These are phyloP conservation scores for Russula olivacea DNA, from an alignment of 768 basidiomycete genomes.

Conservation along the genomic window DNA sequence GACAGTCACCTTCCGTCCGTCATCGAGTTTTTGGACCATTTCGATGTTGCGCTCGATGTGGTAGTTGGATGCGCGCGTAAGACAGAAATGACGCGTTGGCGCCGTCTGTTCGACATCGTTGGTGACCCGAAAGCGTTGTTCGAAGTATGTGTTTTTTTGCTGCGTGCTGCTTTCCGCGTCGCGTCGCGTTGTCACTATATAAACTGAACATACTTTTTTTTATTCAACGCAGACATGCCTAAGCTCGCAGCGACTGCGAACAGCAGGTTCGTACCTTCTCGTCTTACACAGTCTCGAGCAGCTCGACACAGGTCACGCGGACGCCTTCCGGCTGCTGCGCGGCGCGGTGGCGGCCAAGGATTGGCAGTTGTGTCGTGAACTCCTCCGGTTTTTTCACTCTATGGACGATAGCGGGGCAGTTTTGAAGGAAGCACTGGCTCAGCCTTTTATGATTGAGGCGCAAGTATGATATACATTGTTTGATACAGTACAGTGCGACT, in stretches of 20 bases:
- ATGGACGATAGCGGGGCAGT: slow-evolving; percentile 82
- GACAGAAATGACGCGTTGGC: slow-evolving; percentile 91
- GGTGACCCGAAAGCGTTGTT: slow-evolving; percentile 88
- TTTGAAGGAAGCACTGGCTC: slow-evolving; percentile 53
- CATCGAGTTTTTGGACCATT: slow-evolving; percentile 91
- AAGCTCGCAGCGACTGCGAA: slow-evolving; percentile 63
- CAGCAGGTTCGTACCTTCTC: slow-evolving; percentile 87
- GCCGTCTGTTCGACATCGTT: slow-evolving; percentile 79
- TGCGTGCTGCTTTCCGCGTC: neutral
- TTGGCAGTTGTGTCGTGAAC: slow-evolving; percentile 87
- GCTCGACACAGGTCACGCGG: slow-evolving; percentile 68
- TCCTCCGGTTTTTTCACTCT: slow-evolving; percentile 87
- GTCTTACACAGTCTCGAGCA: slow-evolving; percentile 93
- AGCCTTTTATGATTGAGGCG: slow-evolving; percentile 39
- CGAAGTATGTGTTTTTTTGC: slow-evolving; percentile 50
- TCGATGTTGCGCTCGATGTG: slow-evolving; percentile 85
- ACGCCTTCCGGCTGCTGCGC: slow-evolving; percentile 75
- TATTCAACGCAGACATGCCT: slow-evolving; percentile 60
- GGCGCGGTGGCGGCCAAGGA: slow-evolving; percentile 73
- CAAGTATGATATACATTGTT: neutral
- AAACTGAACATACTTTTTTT: neutral
- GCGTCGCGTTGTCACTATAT: neutral
- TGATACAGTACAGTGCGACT: neutral
- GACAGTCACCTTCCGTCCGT: slow-evolving; percentile 50
- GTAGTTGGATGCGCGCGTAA: slow-evolving; percentile 95